These are phyloP conservation scores for Ascochyta lentis DNA, from an alignment of 2,329 filamentous ascomycete genomes.

Conservation along the genomic window DNA sequence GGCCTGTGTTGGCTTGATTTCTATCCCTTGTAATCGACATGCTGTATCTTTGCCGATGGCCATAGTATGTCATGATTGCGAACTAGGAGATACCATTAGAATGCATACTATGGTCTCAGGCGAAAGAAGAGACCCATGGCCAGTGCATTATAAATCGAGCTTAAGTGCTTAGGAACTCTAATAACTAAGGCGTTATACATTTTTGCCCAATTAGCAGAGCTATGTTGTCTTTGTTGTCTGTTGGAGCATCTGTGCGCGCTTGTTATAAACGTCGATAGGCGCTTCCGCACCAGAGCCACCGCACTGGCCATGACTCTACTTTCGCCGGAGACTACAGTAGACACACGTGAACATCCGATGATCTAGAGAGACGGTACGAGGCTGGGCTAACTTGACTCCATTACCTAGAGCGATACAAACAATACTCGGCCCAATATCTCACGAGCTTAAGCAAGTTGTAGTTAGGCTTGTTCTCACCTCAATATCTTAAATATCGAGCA, in stretches of 20 bases:
- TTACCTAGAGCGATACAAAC: conserved; percentile 8
- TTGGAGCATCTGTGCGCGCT: too few species aligned
- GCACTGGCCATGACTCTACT: too few species aligned
- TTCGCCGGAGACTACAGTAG: neutral
- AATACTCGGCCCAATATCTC: conserved; percentile 6
- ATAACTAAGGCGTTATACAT: too few species aligned
- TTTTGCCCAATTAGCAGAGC: too few species aligned
- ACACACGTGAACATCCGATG: neutral
- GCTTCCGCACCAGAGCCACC: too few species aligned
- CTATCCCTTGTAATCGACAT: conserved; percentile 3
- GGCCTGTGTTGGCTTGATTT: conserved; percentile 2
- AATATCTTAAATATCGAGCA: conserved; percentile 8
- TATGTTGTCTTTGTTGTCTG: too few species aligned
- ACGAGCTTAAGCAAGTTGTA: conserved; percentile 7
- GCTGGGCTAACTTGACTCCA: conserved; percentile 6
- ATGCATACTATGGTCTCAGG: neutral
- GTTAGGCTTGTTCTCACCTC: conserved; percentile 11
- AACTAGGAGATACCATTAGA: conserved; percentile 1
- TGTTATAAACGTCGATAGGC: too few species aligned
- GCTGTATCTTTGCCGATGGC: conserved; percentile 1
- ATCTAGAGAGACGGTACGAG: neutral
- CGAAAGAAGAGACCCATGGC: too few species aligned
- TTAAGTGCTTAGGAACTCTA: too few species aligned
- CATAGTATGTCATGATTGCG: conserved; percentile 3
- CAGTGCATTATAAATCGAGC: too few species aligned